A percentile compares a stretch with the other conserved stretches of the same genome.
phyloP scores from a whole-genome alignment of 768 basidiomycete species.

The Macrocybe gigantea region DNA sequence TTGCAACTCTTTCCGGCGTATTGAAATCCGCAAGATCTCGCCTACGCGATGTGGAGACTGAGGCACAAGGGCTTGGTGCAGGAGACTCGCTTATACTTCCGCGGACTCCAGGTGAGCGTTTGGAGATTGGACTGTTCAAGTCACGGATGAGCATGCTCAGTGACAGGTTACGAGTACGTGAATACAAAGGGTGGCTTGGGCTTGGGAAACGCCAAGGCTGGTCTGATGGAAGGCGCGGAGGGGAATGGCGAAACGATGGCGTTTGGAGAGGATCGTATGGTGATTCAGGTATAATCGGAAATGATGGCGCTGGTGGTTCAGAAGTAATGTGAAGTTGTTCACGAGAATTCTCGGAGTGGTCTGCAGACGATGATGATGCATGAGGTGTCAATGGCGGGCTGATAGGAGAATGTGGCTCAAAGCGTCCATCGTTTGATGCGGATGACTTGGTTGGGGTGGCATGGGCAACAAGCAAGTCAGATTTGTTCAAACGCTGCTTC shows the following conservation, averaged over 20 bases:
- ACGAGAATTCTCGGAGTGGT: constrained; percentile 17
- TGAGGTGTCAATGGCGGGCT: constrained; percentile 34
- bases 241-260: constrained; percentile 75
- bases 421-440: constrained; percentile 1
- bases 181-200: constrained; percentile 73
- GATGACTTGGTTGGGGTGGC: constrained; percentile 5
- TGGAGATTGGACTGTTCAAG: constrained; percentile 40
- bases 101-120: constrained; percentile 17
- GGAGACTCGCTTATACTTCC: constrained; percentile 20
- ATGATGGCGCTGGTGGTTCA: constrained; percentile 20
- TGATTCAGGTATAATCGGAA: constrained; percentile 48
- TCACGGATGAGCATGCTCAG: constrained; percentile 58
- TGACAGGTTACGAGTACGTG: constrained; percentile 55
- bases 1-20: constrained; percentile 25
- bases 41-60: constrained; percentile 13
- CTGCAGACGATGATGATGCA: constrained; percentile 19
- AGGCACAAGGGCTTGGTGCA: constrained; percentile 18
- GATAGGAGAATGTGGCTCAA: constrained; percentile 11
- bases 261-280: constrained; percentile 74
- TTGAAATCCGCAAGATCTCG: constrained; percentile 17
- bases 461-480: background rate
- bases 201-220: constrained; percentile 82
- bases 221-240: constrained; percentile 66
- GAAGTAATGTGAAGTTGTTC: constrained; percentile 16
- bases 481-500: constrained; percentile 3